Evolutionary conservation across 352 stramenopile species (phyloP), one percentile per base, ranked within the genome.

Genomic region (Thraustochytrium striatum): DNA sequence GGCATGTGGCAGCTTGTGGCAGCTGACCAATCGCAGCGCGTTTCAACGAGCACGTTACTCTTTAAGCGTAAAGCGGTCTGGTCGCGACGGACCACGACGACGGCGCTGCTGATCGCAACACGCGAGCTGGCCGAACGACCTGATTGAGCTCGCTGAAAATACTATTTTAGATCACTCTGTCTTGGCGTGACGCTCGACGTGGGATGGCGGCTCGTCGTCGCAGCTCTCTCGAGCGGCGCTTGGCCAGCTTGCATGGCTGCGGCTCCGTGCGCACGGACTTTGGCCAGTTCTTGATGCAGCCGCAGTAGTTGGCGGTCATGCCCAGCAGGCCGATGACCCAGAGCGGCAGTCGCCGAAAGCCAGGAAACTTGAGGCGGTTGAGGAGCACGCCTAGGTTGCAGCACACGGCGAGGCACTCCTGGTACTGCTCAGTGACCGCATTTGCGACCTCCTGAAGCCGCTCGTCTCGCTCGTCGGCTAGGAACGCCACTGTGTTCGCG

Each of bases 251-350:
- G 44, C 32, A 19, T 21, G 11, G 11, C 41, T 75, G 58, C 5
- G 65, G 65, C 25, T 75, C n/a, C n/a, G n/a, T 75, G 25, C 41
- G 65, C 30, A 75, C 65, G 52, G 61, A 75, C 35, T 50, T 81
- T 30, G 70, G 70, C 70, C 70, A 80, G 36, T 80, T 80, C 47
- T 80, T 80, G 35, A 80, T 78, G 36, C 55, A 72, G 19, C 70
- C 70, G 25, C 44, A 32, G n/a, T 57, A 41, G 39, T 39, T 39
- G 11, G 70, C 25, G 2, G 28, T 57, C 11, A 70, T 33, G 21
- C 70, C 70, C 11, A 80, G 58, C 5, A 62, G 28, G 1, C 70
- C 70, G n/a, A 80, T 41, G 21, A 80, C 8, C 38, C 47, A 80
- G 16, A 80, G 70, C 28, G 70, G 70, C 19, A 80, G 32, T 3